These are phyloP conservation scores for Rhodosporidiobolus odoratus DNA, from an alignment of 768 basidiomycete genomes.

Conservation along the genomic window DNA sequence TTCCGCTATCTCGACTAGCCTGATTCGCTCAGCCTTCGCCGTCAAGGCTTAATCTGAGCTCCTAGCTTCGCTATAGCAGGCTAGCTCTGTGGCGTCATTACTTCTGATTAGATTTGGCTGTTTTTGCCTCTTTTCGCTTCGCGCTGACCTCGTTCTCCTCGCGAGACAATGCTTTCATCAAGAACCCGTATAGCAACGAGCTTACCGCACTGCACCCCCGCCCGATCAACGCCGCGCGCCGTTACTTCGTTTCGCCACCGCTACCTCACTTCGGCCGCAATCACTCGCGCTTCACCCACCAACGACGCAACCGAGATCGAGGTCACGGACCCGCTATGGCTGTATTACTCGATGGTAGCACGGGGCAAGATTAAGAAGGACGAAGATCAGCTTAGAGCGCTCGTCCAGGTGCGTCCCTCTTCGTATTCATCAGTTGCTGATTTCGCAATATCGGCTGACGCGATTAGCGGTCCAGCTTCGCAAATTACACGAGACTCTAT, in stretches of 20 bases:
- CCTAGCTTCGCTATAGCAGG: no score
- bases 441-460: not conserved
- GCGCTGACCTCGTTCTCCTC: no score
- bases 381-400: conserved; percentile 55
- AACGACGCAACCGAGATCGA: conserved; percentile 11
- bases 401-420: conserved; percentile 53
- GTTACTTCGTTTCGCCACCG: not conserved
- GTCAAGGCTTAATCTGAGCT: no score
- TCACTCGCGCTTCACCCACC: not conserved
- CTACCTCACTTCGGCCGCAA: not conserved
- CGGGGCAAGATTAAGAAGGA: conserved; percentile 54
- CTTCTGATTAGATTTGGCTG: no score
- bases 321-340: conserved; percentile 51
- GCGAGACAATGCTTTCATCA: no score
- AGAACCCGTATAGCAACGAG: no score
- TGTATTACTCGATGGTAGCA: conserved; percentile 53
- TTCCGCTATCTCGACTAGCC: no score
- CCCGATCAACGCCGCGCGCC: not conserved
- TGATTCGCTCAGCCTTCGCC: no score
- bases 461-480: conserved; percentile 49
- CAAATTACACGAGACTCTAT: conserved; percentile 52
- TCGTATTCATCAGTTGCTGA: conserved; percentile 2
- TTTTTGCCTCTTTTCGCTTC: no score
- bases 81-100: no score
- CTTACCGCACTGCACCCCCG: no score